phyloP scores from a whole-genome alignment of 2,329 filamentous ascomycete genomes.

The Plenodomus tracheiphilus region DNA sequence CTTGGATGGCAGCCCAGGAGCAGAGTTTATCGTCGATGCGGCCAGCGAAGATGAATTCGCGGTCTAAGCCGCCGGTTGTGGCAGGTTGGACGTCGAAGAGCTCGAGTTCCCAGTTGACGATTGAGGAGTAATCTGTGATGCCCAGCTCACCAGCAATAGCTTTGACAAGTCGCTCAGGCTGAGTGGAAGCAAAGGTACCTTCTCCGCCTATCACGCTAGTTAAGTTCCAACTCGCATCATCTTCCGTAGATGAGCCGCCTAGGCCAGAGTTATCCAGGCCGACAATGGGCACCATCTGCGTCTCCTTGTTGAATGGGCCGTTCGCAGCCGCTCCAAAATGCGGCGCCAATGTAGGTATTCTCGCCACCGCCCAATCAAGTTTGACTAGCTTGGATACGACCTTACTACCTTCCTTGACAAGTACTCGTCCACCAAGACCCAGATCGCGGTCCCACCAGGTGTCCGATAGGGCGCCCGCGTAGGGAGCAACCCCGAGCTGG shows the following conservation, averaged over 20 bases:
- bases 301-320: slow-evolving; percentile 80
- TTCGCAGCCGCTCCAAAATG: slow-evolving; percentile 79
- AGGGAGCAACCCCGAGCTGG: slow-evolving; percentile 89
- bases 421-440: slow-evolving; percentile 83
- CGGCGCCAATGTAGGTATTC: slow-evolving; percentile 87
- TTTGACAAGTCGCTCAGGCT: slow-evolving; percentile 82
- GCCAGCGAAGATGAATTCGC: slow-evolving; percentile 92
- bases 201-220: slow-evolving; percentile 58
- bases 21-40: slow-evolving; percentile 98
- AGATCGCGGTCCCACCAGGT: slow-evolving; percentile 99
- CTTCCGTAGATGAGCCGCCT: slow-evolving; percentile 27
- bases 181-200: slow-evolving; percentile 77
- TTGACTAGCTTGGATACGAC: slow-evolving; percentile 83
- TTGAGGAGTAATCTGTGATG: slow-evolving; percentile 70
- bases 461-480: slow-evolving; percentile 81
- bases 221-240: slow-evolving; percentile 46
- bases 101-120: slow-evolving; percentile 96
- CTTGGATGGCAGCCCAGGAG: slow-evolving; percentile 87
- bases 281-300: slow-evolving; percentile 91
- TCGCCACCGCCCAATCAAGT: slow-evolving; percentile 88
- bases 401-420: slow-evolving; percentile 80
- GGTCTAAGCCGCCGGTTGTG: slow-evolving; percentile 79
- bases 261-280: slow-evolving; percentile 77
- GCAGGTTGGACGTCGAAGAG: slow-evolving; percentile 90
- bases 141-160: slow-evolving; percentile 79